Percentiles rank a stretch among this genome's conserved stretches.
These are phyloP conservation scores for Cyclotella distinguenda DNA, from an alignment of 108 stramenopile genomes.

Conservation along the genomic window DNA sequence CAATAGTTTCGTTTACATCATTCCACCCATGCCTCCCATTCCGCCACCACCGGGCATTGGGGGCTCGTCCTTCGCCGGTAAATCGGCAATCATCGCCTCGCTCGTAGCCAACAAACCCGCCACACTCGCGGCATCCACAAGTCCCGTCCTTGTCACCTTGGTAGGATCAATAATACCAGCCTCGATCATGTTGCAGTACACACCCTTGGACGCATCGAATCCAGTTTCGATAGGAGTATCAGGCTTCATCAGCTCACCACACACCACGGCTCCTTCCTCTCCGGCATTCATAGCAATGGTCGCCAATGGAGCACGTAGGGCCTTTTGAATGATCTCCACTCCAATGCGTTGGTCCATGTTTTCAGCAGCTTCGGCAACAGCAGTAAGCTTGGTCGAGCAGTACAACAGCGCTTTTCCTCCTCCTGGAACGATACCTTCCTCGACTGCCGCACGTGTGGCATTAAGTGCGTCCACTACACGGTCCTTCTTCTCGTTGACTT, in stretches of 20 bases:
- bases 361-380: constrained; percentile 76
- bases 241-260: constrained; percentile 89
- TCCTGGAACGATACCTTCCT: constrained; percentile 99
- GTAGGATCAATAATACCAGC: constrained; percentile 99
- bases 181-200: constrained; percentile 92
- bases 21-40: constrained; percentile 91
- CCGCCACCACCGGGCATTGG: constrained; percentile 50
- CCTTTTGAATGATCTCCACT: constrained; percentile 96
- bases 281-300: constrained; percentile 97
- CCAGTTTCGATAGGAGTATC: constrained; percentile 73
- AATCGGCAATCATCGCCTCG: constrained; percentile 97
- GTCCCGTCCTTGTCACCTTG: constrained; percentile 98
- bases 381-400: constrained; percentile 89
- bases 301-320: constrained; percentile 89
- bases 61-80: constrained; percentile 74
- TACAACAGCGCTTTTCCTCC: constrained; percentile 98
- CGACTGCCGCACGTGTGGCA: constrained; percentile 98
- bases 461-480: constrained; percentile 99
- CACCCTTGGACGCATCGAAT: constrained; percentile 89
- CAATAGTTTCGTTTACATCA: constrained; percentile 51
- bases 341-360: constrained; percentile 99
- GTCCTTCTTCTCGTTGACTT: constrained; percentile 99
- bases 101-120: constrained; percentile 97
- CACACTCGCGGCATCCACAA: constrained; percentile 97
- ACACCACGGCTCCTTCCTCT: constrained; percentile 96